Conservation (phyloP, 2,329 filamentous ascomycete genomes). For the Graphilbum sp. region DNA sequence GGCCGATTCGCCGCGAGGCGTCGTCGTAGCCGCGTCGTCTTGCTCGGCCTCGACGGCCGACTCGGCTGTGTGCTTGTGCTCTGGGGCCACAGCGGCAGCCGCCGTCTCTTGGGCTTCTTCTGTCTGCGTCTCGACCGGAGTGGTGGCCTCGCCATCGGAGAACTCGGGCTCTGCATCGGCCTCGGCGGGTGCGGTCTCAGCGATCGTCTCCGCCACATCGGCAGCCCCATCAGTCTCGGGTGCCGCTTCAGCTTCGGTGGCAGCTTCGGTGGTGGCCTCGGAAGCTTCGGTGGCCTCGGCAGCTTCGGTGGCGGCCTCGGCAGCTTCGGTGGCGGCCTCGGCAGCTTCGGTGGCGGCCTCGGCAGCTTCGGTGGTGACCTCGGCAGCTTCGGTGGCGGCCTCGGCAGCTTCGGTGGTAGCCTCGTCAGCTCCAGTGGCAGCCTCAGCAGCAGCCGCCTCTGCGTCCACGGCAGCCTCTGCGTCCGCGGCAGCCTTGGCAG, state of each 20-base stretch:
- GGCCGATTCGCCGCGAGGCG: neutral
- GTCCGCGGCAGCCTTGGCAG: slow-evolving; percentile 13
- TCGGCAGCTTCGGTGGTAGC: neutral
- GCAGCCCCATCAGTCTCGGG: slow-evolving; percentile 10
- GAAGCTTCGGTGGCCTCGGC: too few species aligned
- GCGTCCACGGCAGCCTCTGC: slow-evolving; percentile 9
- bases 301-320: slow-evolving; percentile 18
- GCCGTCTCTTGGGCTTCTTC: neutral
- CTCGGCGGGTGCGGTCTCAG: neutral
- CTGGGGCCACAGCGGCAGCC: neutral
- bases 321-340: slow-evolving; percentile 37
- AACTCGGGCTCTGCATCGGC: neutral
- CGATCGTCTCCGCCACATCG: neutral
- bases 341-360: slow-evolving; percentile 60
- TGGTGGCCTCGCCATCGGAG: neutral
- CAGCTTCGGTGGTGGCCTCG: too few species aligned
- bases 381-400: neutral
- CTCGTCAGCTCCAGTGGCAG: neutral
- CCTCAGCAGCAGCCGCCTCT: slow-evolving; percentile 4
- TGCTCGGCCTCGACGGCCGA: neutral
- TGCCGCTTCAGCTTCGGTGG: slow-evolving; percentile 9
- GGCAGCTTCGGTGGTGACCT: slow-evolving; percentile 23
- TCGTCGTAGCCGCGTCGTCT: too few species aligned
- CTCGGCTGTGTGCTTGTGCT: too few species aligned
- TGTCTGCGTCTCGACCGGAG: neutral